These are phyloP conservation scores for Eutreptiella sp. DNA, from an alignment of 208 protist species.

Conservation along the genomic window DNA sequence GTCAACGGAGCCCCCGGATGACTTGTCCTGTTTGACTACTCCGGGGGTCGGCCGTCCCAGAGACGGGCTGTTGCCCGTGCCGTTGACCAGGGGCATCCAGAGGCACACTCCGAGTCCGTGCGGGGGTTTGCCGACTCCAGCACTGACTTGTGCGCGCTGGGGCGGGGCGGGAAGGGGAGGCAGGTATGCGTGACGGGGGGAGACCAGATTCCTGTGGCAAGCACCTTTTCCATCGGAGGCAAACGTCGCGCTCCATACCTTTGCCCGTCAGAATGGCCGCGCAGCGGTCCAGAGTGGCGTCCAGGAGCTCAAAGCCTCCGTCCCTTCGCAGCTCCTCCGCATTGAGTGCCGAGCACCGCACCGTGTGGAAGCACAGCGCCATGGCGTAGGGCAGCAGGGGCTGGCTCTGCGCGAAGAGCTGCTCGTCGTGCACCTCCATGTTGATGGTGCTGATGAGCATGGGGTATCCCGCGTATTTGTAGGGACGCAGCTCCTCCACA, in stretches of 20 bases:
- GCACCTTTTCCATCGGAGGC: no score
- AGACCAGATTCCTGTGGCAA: no score
- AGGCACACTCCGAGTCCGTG: no score
- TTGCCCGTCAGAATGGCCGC: slow-evolving; percentile 55
- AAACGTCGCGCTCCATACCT: slow-evolving; percentile 37
- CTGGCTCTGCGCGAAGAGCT: slow-evolving; percentile 59
- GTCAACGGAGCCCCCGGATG: no score
- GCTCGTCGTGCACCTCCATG: slow-evolving; percentile 50
- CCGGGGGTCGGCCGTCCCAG: no score
- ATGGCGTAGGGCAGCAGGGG: slow-evolving; percentile 65
- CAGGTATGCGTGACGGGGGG: no score
- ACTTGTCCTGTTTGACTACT: no score
- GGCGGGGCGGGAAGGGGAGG: no score
- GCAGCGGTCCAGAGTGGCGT: slow-evolving; percentile 54
- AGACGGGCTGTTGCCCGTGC: no score
- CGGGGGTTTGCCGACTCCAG: no score
- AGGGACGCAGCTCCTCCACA: slow-evolving; percentile 55
- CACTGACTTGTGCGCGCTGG: no score
- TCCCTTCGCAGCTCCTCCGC: slow-evolving; percentile 83
- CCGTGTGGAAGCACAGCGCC: slow-evolving; percentile 77
- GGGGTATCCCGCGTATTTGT: slow-evolving; percentile 89
- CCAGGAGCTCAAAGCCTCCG: slow-evolving; percentile 70
- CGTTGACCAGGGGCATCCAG: no score
- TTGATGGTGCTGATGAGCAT: slow-evolving; percentile 70
- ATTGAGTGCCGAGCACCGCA: slow-evolving; percentile 80